phyloP scores from a whole-genome alignment of 2,329 filamentous ascomycete genomes.

The Penicillium nordicum region DNA sequence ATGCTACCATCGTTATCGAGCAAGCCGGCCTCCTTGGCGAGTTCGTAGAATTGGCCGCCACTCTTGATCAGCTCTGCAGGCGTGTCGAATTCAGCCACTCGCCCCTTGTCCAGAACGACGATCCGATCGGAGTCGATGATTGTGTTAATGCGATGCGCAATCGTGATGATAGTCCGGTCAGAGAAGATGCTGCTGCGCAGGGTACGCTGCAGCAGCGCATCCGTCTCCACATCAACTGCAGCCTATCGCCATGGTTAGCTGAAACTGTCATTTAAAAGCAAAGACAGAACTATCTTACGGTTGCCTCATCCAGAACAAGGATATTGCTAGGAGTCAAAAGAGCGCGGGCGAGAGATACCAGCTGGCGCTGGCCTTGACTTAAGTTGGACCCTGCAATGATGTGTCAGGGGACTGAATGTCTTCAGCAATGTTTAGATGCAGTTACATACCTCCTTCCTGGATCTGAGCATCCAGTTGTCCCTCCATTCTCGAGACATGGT shows the following conservation, averaged over 20 bases:
- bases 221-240: slow-evolving; percentile 67
- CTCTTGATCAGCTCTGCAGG: slow-evolving; percentile 72
- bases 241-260: slow-evolving; percentile 44
- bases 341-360: slow-evolving; percentile 88
- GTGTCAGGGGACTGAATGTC: slow-evolving; percentile 1
- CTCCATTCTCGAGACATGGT: slow-evolving; percentile 80
- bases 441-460: slow-evolving; percentile 79
- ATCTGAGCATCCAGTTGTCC: slow-evolving; percentile 87
- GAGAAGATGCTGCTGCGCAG: slow-evolving; percentile 68
- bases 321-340: slow-evolving; percentile 96
- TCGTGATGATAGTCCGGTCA: slow-evolving; percentile 95
- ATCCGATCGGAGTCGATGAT: slow-evolving; percentile 87
- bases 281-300: slow-evolving; percentile 51
- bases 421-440: slow-evolving; percentile 2
- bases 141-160: slow-evolving; percentile 96
- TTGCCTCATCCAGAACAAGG: slow-evolving; percentile 93
- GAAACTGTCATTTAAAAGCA: not conserved
- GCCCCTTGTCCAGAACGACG: slow-evolving; percentile 85
- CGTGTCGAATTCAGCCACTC: slow-evolving; percentile 88
- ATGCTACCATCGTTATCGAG: slow-evolving; percentile 46
- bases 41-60: slow-evolving; percentile 77
- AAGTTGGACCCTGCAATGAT: slow-evolving; percentile 73
- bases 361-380: slow-evolving; percentile 89
- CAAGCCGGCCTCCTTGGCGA: slow-evolving; percentile 88
- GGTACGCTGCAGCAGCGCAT: slow-evolving; percentile 62